These are phyloP conservation scores for Boletellus deceptivus DNA, from an alignment of 1,284 basidiomycete species.

Conservation along the genomic window DNA sequence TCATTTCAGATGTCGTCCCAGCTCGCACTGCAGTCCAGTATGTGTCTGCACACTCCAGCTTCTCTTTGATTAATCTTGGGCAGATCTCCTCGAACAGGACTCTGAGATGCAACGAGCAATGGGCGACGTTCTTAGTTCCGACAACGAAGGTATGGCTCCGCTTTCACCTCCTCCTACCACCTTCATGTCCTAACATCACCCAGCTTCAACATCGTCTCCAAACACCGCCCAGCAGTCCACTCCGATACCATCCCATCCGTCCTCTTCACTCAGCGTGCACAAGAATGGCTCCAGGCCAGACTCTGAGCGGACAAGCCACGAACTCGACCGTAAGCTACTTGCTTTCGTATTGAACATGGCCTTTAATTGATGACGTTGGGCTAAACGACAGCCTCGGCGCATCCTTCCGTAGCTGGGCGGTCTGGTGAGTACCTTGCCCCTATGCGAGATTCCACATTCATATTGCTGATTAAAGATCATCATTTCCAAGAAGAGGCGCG, in stretches of 20 bases:
- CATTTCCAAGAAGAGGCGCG: slow-evolving; percentile 24
- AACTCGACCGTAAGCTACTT: slow-evolving; percentile 20
- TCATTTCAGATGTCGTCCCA: slow-evolving; percentile 62
- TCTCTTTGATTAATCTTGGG: slow-evolving; percentile 13
- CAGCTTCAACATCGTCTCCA: slow-evolving; percentile 16
- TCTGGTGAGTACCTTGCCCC: slow-evolving; percentile 14
- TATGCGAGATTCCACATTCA: slow-evolving; percentile 8
- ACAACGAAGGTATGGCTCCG: slow-evolving; percentile 27
- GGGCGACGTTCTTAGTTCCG: slow-evolving; percentile 49
- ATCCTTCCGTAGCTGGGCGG: slow-evolving; percentile 10
- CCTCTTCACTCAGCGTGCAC: slow-evolving; percentile 11
- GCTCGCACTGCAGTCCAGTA: slow-evolving; percentile 57
- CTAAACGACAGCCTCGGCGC: slow-evolving; percentile 17
- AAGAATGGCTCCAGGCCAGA: slow-evolving; percentile 5
- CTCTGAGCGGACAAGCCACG: slow-evolving; percentile 11
- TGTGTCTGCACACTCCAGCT: slow-evolving; percentile 24
- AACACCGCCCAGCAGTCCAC: slow-evolving; percentile 4
- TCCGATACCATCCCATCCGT: slow-evolving; percentile 12
- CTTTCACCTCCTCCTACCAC: not conserved
- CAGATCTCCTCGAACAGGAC: slow-evolving; percentile 69
- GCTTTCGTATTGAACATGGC: not conserved
- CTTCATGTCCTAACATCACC: not conserved
- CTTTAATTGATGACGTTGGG: slow-evolving; percentile 6
- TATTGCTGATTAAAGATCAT: slow-evolving; percentile 12
- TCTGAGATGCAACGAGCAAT: slow-evolving; percentile 74